A percentile compares a stretch with the other conserved stretches of the same genome.
Conservation (phyloP, 331 rosid genomes). For the Prunus yedoensis region DNA sequence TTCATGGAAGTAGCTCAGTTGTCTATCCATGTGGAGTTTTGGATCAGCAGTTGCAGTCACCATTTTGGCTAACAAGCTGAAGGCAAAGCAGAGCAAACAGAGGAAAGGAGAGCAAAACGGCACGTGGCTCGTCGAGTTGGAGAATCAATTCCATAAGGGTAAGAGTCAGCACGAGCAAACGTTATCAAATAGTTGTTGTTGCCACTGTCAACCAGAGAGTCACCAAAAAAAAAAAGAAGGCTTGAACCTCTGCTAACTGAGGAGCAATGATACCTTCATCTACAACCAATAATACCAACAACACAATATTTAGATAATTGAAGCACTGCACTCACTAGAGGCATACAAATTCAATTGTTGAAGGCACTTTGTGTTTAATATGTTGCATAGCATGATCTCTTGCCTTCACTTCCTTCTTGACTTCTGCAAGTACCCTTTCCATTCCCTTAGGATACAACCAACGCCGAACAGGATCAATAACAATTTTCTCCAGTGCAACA, state of each 20-base stretch:
- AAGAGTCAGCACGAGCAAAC: too few species aligned
- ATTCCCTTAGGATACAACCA: not conserved
- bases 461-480: not conserved
- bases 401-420: not conserved
- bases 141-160: too few species aligned
- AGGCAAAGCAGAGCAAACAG: not conserved
- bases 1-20: conserved; percentile 50
- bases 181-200: too few species aligned
- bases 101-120: too few species aligned
- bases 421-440: not conserved
- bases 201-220: too few species aligned
- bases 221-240: too few species aligned
- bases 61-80: not conserved
- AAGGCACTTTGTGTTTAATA: not conserved
- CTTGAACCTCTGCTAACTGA: too few species aligned
- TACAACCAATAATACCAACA: too few species aligned
- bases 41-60: conserved; percentile 20
- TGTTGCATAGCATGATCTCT: not conserved
- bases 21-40: conserved; percentile 39
- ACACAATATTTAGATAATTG: too few species aligned
- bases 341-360: not conserved
- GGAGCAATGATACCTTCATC: too few species aligned
- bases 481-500: not conserved
- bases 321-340: not conserved
- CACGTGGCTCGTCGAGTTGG: too few species aligned